A percentile compares a stretch with the other conserved stretches of the same genome.
Evolutionary conservation across 2,329 filamentous ascomycete genomes (phyloP).

Genomic region (Beauveria australis): DNA sequence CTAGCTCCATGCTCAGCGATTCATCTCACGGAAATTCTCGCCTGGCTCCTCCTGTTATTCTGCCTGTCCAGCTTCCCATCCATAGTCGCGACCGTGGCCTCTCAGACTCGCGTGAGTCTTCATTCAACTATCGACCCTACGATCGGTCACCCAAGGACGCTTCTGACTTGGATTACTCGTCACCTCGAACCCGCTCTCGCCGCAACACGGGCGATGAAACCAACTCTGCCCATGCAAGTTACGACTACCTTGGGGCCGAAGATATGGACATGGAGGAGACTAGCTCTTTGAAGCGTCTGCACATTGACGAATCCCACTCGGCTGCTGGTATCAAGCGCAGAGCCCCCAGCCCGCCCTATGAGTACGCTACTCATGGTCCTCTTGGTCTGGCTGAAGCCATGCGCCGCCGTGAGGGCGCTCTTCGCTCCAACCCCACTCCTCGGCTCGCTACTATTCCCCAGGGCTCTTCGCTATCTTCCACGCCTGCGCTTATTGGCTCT

Average conservation of each 20-base stretch:
- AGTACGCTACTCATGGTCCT: slow-evolving; percentile 31
- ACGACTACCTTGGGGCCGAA: slow-evolving; percentile 29
- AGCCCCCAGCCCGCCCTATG: slow-evolving; percentile 47
- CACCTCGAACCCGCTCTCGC: slow-evolving; percentile 35
- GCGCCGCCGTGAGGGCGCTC: slow-evolving; percentile 39
- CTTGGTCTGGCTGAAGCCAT: slow-evolving; percentile 34
- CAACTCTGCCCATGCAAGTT: slow-evolving; percentile 36
- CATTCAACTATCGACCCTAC: slow-evolving; percentile 34
- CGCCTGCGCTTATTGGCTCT: slow-evolving; percentile 30
- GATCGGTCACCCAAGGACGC: slow-evolving; percentile 37
- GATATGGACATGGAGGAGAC: slow-evolving; percentile 46
- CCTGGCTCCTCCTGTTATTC: slow-evolving; percentile 23
- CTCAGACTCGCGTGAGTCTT: slow-evolving; percentile 41
- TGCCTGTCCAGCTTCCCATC: slow-evolving; percentile 39
- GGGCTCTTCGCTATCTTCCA: slow-evolving; percentile 33
- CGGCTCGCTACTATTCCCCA: slow-evolving; percentile 40
- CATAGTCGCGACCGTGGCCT: slow-evolving; percentile 26
- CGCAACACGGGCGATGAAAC: slow-evolving; percentile 47
- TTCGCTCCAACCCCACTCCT: slow-evolving; percentile 45
- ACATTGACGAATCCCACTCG: slow-evolving; percentile 38
- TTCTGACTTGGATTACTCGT: slow-evolving; percentile 41
- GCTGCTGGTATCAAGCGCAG: slow-evolving; percentile 43
- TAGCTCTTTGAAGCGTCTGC: slow-evolving; percentile 40
- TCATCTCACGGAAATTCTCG: slow-evolving; percentile 31
- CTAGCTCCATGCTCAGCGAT: slow-evolving; percentile 34